phyloP scores from a whole-genome alignment of 805 yeast species.

The Kodamaea hsintzibuensis region DNA sequence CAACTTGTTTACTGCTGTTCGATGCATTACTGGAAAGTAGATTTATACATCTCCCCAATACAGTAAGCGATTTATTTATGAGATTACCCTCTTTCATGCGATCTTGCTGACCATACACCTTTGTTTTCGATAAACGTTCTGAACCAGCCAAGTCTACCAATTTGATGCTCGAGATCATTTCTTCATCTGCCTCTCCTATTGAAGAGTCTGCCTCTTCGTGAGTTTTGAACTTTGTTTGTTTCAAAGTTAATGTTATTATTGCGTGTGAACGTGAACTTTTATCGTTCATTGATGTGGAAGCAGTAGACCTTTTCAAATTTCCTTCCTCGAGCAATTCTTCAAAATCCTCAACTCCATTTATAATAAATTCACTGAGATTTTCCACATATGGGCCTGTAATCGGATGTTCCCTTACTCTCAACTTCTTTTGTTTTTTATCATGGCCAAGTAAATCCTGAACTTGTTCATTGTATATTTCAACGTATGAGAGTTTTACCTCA shows the following conservation, averaged over 20 bases:
- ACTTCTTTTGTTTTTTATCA: slow-evolving; percentile 19
- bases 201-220: slow-evolving; percentile 22
- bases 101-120: slow-evolving; percentile 52
- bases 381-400: slow-evolving; percentile 73
- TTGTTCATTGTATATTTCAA: slow-evolving; percentile 78
- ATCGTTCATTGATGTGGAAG: slow-evolving; percentile 72
- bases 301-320: slow-evolving; percentile 59
- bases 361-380: slow-evolving; percentile 52
- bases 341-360: slow-evolving; percentile 53
- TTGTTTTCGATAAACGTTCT: slow-evolving; percentile 65
- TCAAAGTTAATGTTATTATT: slow-evolving; percentile 61
- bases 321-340: slow-evolving; percentile 50
- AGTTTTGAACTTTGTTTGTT: slow-evolving; percentile 64
- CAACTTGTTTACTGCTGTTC: slow-evolving; percentile 26
- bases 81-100: slow-evolving; percentile 74
- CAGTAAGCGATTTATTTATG: slow-evolving; percentile 76
- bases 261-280: slow-evolving; percentile 81
- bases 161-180: slow-evolving; percentile 59
- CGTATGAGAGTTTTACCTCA: slow-evolving; percentile 53
- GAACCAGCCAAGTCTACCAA: slow-evolving; percentile 85
- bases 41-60: slow-evolving; percentile 69
- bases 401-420: slow-evolving; percentile 67
- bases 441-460: slow-evolving; percentile 60
- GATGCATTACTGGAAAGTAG: slow-evolving; percentile 45
- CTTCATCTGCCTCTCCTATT: slow-evolving; percentile 43